Evolutionary conservation across 2,329 filamentous ascomycete genomes (phyloP), one percentile per base, ranked within the genome.

Genomic region (Bipolaris bicolor): DNA sequence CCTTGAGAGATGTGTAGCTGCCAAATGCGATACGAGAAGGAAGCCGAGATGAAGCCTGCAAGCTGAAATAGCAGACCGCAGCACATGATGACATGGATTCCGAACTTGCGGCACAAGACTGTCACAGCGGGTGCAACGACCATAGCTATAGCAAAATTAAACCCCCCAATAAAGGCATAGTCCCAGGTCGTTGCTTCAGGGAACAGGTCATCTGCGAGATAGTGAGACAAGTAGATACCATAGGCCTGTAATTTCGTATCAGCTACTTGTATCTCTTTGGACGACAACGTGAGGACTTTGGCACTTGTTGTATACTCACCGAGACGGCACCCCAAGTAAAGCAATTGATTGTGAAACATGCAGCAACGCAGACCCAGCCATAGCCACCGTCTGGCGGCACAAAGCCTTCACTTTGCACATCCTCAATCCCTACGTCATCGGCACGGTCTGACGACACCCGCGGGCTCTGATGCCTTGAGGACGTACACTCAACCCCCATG

Each of bases 181-280:
- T 78, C 73, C 40, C 78, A 65, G 0, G 72, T 48, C 1, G 65
- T 67, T 13, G 78, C 74, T 15, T 64, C 65, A 0, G 72, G 67
- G 48, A 78, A 80, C 7, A 67, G 67, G 7, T 71, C 50, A 36
- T 72, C 62, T 6, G 67, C 56, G 13, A 80, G 67, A 55, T 79
- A 82, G 49, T 79, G 73, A 5, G 75, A 72, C 0, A 81, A 72
- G 53, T 80, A 81, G 13, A 82, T 75, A 36, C 78, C 78, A 55
- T 78, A 81, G 18, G 64, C 63, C 64, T 62, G 34, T 3, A 31
- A 5, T 1, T 2, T 16, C 31, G 9, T 1, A 6, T 45, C 10
- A 26, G 43, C 26, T 29, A 29, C 26, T 29, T 9, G 26, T 29
- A 10, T 10, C 26, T 10, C 26, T 29, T 29, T 10, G 26, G 26